These are phyloP conservation scores for Huntiella bhutanensis DNA, from an alignment of 2,329 filamentous ascomycete species.

Conservation along the genomic window DNA sequence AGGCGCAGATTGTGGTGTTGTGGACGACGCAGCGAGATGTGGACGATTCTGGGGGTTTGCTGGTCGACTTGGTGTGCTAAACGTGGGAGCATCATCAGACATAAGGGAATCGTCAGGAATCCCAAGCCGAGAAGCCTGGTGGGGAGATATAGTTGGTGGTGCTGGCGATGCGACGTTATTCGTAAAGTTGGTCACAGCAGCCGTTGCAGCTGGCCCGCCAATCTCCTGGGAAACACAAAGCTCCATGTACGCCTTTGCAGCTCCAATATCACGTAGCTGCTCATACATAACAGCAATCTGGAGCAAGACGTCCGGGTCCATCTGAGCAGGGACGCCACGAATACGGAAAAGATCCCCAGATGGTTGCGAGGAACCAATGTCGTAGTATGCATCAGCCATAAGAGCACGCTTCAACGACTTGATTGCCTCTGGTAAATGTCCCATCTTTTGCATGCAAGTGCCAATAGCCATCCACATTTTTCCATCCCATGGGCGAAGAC, in stretches of 20 bases:
- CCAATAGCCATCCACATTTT: slow-evolving; percentile 99
- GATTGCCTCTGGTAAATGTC: slow-evolving; percentile 72
- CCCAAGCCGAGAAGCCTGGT: background rate
- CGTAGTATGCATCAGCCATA: slow-evolving; percentile 72
- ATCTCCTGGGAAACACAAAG: slow-evolving; percentile 85
- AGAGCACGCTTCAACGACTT: slow-evolving; percentile 87
- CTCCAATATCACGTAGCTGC: slow-evolving; percentile 52
- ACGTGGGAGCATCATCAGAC: slow-evolving; percentile 16
- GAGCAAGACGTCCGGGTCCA: slow-evolving; percentile 79
- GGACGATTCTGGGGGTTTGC: no score
- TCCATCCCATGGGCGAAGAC: slow-evolving; percentile 82
- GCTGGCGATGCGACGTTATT: background rate
- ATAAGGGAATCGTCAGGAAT: slow-evolving; percentile 8
- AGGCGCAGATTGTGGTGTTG: background rate
- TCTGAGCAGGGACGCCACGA: slow-evolving; percentile 33
- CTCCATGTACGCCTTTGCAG: slow-evolving; percentile 89
- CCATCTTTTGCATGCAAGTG: slow-evolving; percentile 78
- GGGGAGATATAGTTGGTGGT: background rate
- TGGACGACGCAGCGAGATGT: background rate
- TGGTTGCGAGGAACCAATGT: slow-evolving; percentile 31
- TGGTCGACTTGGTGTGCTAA: background rate
- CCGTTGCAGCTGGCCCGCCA: slow-evolving; percentile 33
- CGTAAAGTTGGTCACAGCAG: slow-evolving; percentile 12
- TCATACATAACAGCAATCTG: slow-evolving; percentile 87
- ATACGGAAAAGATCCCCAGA: slow-evolving; percentile 26